These are phyloP conservation scores for Termitomyces sp. DNA, from an alignment of 768 basidiomycete genomes.

Conservation along the genomic window DNA sequence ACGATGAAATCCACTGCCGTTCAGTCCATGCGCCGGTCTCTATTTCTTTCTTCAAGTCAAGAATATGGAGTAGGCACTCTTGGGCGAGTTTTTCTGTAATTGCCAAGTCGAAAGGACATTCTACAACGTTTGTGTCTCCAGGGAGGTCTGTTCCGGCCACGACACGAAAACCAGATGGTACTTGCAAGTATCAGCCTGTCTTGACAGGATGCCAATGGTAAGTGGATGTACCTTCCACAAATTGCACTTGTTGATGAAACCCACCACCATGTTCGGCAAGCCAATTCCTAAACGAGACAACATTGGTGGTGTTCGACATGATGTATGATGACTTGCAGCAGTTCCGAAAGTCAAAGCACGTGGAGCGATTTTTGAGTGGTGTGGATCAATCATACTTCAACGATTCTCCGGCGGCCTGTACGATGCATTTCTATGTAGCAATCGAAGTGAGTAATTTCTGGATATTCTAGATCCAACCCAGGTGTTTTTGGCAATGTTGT, in stretches of 20 bases:
- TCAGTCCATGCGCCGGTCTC: conserved; percentile 43
- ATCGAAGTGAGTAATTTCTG: neutral
- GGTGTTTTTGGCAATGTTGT: no score
- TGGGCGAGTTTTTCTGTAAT: conserved; percentile 51
- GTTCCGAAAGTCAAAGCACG: neutral
- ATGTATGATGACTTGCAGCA: neutral
- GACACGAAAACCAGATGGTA: conserved; percentile 41
- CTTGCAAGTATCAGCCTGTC: conserved; percentile 17
- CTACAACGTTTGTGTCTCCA: conserved; percentile 49
- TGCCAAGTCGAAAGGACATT: conserved; percentile 61
- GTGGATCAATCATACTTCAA: neutral
- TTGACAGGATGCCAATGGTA: neutral
- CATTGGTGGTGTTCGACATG: conserved; percentile 2
- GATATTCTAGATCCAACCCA: neutral
- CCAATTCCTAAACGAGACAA: conserved; percentile 41
- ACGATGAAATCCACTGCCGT: conserved; percentile 63
- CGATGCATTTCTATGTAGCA: neutral
- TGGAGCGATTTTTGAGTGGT: neutral
- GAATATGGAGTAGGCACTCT: conserved; percentile 34
- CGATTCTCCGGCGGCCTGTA: neutral
- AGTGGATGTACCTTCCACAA: conserved; percentile 32
- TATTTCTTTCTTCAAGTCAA: conserved; percentile 20
- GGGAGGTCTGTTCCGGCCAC: conserved; percentile 43
- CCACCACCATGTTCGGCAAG: conserved; percentile 39
- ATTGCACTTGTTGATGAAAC: conserved; percentile 41